Percentiles rank a stretch among this genome's conserved stretches.
These are phyloP conservation scores for Ichthyophonus hoferi DNA, from an alignment of 208 protist species.

Conservation along the genomic window DNA sequence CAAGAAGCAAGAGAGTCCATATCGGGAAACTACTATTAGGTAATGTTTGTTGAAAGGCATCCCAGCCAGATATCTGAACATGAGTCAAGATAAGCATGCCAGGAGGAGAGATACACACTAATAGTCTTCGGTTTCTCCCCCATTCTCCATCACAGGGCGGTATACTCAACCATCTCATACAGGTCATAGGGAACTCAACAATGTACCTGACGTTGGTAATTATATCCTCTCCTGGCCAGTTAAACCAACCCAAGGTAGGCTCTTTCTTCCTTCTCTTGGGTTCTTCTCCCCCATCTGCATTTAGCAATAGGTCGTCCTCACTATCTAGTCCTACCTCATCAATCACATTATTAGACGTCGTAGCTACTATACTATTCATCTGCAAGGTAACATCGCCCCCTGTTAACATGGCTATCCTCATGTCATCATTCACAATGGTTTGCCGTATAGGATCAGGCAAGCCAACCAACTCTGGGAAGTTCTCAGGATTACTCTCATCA, in stretches of 20 bases:
- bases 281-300: too few species aligned
- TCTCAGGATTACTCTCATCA: too few species aligned
- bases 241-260: neutral
- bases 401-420: too few species aligned
- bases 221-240: neutral
- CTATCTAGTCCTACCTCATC: neutral
- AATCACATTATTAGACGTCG: too few species aligned
- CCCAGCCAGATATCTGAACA: neutral
- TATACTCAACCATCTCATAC: conserved; percentile 5
- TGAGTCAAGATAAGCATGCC: neutral
- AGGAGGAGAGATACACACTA: neutral
- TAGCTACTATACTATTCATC: too few species aligned
- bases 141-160: neutral
- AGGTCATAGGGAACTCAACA: conserved; percentile 8
- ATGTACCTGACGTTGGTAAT: neutral
- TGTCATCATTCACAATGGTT: too few species aligned
- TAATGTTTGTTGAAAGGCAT: neutral
- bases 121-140: neutral
- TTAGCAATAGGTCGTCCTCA: too few species aligned
- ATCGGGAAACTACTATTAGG: neutral
- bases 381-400: too few species aligned
- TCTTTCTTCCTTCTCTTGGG: too few species aligned
- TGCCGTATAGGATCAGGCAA: too few species aligned
- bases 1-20: neutral
- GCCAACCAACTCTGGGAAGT: too few species aligned